Percentiles rank a stretch among this genome's conserved stretches.
Conservation (phyloP, 192 early-diverging fungal genomes). For the Pilaira anomala region DNA sequence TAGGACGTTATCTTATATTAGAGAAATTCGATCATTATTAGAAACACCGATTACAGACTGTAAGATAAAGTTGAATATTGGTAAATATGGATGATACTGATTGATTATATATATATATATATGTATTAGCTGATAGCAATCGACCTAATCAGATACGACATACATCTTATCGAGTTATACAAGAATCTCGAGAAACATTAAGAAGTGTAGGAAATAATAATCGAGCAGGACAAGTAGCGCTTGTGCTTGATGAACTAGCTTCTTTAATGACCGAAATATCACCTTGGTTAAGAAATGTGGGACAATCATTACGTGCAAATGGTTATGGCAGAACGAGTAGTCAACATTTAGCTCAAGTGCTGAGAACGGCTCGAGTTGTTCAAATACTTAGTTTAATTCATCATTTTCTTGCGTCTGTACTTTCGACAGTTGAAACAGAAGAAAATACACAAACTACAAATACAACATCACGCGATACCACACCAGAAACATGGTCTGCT, state of each 20-base stretch:
- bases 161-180: not conserved
- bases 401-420: conserved; percentile 31
- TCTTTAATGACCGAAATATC: conserved; percentile 10
- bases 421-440: too few relatives aligned
- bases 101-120: too few relatives aligned
- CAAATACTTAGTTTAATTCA: conserved; percentile 33
- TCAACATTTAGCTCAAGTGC: conserved; percentile 3
- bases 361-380: conserved; percentile 26
- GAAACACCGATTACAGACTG: conserved; percentile 23
- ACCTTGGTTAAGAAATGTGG: conserved; percentile 24
- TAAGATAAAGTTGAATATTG: not conserved
- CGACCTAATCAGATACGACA: not conserved
- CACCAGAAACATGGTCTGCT: too few relatives aligned
- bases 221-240: conserved; percentile 29
- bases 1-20: conserved; percentile 27
- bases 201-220: conserved; percentile 21
- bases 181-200: conserved; percentile 14
- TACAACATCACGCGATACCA: too few relatives aligned
- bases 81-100: not conserved
- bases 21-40: conserved; percentile 30
- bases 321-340: not conserved
- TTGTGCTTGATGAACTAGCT: conserved; percentile 32
- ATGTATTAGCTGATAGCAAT: too few relatives aligned
- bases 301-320: too few relatives aligned
- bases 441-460: too few relatives aligned